These are phyloP conservation scores for Metschnikowia cubensis DNA, from an alignment of 805 yeast genomes.

Conservation along the genomic window DNA sequence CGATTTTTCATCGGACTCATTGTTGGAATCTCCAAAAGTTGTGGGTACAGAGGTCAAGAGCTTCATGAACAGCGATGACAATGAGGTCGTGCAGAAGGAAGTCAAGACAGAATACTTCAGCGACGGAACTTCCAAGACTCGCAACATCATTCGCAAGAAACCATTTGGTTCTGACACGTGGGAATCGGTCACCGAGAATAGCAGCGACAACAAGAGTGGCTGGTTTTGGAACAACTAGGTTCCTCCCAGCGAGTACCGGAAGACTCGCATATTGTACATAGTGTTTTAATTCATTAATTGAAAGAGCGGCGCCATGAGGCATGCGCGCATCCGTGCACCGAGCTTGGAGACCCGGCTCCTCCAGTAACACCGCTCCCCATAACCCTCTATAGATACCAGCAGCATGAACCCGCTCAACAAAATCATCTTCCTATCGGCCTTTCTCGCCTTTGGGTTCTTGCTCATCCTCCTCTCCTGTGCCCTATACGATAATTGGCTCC, in stretches of 20 bases:
- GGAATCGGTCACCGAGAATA: slow-evolving; percentile 28
- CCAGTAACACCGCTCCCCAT: slow-evolving; percentile 1
- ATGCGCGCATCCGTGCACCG: slow-evolving; percentile 3
- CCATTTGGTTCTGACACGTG: slow-evolving; percentile 34
- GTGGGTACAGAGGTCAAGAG: slow-evolving; percentile 29
- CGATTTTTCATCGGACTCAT: background rate
- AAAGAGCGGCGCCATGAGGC: background rate
- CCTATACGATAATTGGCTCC: slow-evolving; percentile 37
- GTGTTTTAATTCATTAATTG: background rate
- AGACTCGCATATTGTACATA: background rate
- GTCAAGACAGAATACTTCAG: slow-evolving; percentile 29
- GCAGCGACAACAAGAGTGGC: slow-evolving; percentile 17
- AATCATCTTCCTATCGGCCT: slow-evolving; percentile 44
- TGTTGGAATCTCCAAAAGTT: slow-evolving; percentile 8
- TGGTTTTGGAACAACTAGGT: slow-evolving; percentile 22
- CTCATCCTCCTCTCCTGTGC: slow-evolving; percentile 44
- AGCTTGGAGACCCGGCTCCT: background rate
- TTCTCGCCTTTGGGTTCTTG: slow-evolving; percentile 43
- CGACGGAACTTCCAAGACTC: slow-evolving; percentile 36
- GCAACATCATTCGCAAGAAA: slow-evolving; percentile 27
- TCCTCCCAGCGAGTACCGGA: background rate
- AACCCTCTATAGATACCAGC: background rate
- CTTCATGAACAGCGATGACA: slow-evolving; percentile 24
- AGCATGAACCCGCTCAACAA: slow-evolving; percentile 44
- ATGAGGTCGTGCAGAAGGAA: slow-evolving; percentile 30